Base-by-base conservation (phyloP, 331 rosid species). In the Quercus lobata region DNA sequence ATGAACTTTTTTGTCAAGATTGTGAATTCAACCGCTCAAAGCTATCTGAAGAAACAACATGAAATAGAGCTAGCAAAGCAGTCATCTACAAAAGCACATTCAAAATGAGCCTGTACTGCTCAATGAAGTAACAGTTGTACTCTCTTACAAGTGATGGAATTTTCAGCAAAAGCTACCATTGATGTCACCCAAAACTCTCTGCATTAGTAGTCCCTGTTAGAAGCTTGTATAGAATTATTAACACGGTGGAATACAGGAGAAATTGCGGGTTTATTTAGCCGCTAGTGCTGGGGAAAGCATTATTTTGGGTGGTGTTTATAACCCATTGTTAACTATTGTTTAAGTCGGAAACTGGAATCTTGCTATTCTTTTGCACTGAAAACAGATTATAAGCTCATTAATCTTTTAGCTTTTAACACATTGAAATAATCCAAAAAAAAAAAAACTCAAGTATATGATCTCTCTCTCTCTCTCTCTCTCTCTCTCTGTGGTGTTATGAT, bases 11-110 rank as follows among this genome's bases (percentile, higher is more conserved):
- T 88, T 54, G 77, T 93, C 74, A 93, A 91, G 96, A 91, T 95
- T 84, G 94, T 93, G 81, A 95, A 85, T 82, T 80, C 97, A 66
- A 95, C 97, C 12, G 94, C 99, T 1, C 97, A 93, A 86, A 83
- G 87, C 49, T 80, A 89, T 86, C 87, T 88, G 85, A 91, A 87
- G 94, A 82, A 90, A 68, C 90, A 95, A 83, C 97, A 90, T 60
- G 97, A 88, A 11, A 24, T n/a, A 46, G 93, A 93, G 77, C 37
- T 87, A 25, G 85, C 83, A 2, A 78, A 81, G 49, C 80, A 83
- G n/a, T 78, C 89, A 11, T 77, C 71, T 37, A 30, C 83, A 24
- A 61, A 76, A 35, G 74, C 84, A 79, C 78, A 75, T 80, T 73
- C 77, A 22, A 81, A n/a, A 15, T 44, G 61, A 73, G 75, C 52